phyloP scores from a whole-genome alignment of 2,329 filamentous ascomycete species.

The Talaromyces marneffei region DNA sequence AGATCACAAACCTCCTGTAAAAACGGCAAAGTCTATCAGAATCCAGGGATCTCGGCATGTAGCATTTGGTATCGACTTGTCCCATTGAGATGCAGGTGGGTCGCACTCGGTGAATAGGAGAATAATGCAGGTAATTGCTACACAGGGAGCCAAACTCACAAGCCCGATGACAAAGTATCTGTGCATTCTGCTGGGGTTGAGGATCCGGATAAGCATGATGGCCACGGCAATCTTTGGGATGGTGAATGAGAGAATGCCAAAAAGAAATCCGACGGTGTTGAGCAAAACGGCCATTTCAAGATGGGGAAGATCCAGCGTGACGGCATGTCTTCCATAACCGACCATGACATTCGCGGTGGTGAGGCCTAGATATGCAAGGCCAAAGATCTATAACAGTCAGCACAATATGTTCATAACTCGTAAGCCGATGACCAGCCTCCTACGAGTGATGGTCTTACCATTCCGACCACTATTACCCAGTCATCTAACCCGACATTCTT shows the following conservation, averaged over 20 bases:
- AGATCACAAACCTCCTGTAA: slow-evolving; percentile 31
- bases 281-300: slow-evolving; percentile 19
- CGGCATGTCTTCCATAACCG: slow-evolving; percentile 38
- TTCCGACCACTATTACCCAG: slow-evolving; percentile 31
- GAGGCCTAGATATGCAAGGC: slow-evolving; percentile 31
- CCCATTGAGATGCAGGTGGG: slow-evolving; percentile 36
- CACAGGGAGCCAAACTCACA: slow-evolving; percentile 25
- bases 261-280: slow-evolving; percentile 21
- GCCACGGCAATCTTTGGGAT: slow-evolving; percentile 24
- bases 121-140: slow-evolving; percentile 29
- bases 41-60: slow-evolving; percentile 30
- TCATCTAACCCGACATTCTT: slow-evolving; percentile 32
- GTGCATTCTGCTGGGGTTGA: slow-evolving; percentile 17
- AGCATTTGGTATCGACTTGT: slow-evolving; percentile 20
- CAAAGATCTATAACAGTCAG: slow-evolving; percentile 24
- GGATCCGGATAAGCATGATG: slow-evolving; percentile 19
- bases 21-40: slow-evolving; percentile 35
- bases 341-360: slow-evolving; percentile 30
- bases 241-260: slow-evolving; percentile 23
- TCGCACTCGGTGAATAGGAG: slow-evolving; percentile 38
- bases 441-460: neutral
- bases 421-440: neutral
- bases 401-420: no score
- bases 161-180: slow-evolving; percentile 20
- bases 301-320: slow-evolving; percentile 21